A percentile compares a stretch with the other conserved stretches of the same genome.
phyloP scores from a whole-genome alignment of 2,329 filamentous ascomycete genomes.

The Purpureocillium takamizusanense region DNA sequence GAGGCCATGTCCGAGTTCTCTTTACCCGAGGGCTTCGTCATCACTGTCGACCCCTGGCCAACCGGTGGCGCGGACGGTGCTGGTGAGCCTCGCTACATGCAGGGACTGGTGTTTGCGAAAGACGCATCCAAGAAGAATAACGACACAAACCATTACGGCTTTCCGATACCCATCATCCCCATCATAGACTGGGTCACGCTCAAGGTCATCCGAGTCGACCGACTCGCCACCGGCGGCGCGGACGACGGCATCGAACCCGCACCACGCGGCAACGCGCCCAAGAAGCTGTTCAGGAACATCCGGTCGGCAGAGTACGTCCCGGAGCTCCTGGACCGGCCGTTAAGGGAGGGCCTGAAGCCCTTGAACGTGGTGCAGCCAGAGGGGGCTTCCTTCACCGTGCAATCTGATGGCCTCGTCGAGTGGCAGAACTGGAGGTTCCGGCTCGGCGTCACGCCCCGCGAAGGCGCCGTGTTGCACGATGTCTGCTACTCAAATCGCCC shows the following conservation, averaged over 20 bases:
- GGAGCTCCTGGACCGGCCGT: constrained; percentile 37
- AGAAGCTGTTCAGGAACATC: constrained; percentile 34
- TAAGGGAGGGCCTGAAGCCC: constrained; percentile 52
- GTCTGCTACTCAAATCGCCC: constrained; percentile 57
- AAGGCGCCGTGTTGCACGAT: constrained; percentile 63
- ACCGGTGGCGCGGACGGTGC: constrained; percentile 41
- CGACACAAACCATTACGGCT: constrained; percentile 55
- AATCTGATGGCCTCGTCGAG: constrained; percentile 35
- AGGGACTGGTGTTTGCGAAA: constrained; percentile 40
- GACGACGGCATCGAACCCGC: constrained; percentile 33
- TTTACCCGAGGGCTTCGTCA: constrained; percentile 32
- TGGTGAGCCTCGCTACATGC: constrained; percentile 35
- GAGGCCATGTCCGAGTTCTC: constrained; percentile 36
- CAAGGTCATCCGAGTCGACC: constrained; percentile 47
- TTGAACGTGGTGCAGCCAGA: constrained; percentile 64
- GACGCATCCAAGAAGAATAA: constrained; percentile 31
- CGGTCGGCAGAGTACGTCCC: constrained; percentile 36
- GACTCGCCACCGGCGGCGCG: constrained; percentile 38
- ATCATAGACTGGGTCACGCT: constrained; percentile 49
- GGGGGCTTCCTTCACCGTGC: constrained; percentile 56
- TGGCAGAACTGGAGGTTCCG: constrained; percentile 66
- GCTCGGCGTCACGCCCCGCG: constrained; percentile 59
- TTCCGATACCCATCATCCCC: constrained; percentile 49
- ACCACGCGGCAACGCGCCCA: constrained; percentile 26
- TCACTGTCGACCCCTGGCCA: constrained; percentile 54